These are phyloP conservation scores for Torulaspora indica DNA, from an alignment of 805 yeast genomes.

Conservation along the genomic window DNA sequence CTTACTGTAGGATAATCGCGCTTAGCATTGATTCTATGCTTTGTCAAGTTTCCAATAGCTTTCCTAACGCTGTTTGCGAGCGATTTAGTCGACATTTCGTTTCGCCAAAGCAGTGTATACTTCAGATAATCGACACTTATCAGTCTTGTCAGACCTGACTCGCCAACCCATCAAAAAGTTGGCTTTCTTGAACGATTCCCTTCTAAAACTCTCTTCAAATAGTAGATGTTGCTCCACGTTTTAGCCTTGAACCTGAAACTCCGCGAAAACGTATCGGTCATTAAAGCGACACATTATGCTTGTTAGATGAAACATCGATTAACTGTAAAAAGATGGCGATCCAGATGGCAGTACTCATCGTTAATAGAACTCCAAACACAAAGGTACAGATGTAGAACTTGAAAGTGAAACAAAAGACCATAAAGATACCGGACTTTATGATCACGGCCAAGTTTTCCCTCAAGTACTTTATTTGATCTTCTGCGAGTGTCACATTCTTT, in stretches of 20 bases:
- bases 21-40: neutral
- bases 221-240: constrained; percentile 3
- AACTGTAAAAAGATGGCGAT: constrained; percentile 13
- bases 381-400: constrained; percentile 12
- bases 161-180: neutral
- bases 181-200: neutral
- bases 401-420: constrained; percentile 11
- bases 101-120: neutral
- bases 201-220: neutral
- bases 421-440: constrained; percentile 13
- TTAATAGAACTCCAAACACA: constrained; percentile 11
- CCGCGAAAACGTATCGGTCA: constrained; percentile 3
- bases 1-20: neutral
- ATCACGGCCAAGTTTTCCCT: constrained; percentile 9
- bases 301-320: constrained; percentile 3
- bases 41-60: neutral
- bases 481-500: neutral
- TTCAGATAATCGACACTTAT: neutral
- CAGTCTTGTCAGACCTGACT: neutral
- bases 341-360: constrained; percentile 12
- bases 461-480: constrained; percentile 10
- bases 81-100: constrained; percentile 7
- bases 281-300: constrained; percentile 1
- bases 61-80: constrained; percentile 2
- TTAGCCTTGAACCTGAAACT: neutral